phyloP scores from a whole-genome alignment of 2,329 filamentous ascomycete genomes.

The Penicillium occitanis region DNA sequence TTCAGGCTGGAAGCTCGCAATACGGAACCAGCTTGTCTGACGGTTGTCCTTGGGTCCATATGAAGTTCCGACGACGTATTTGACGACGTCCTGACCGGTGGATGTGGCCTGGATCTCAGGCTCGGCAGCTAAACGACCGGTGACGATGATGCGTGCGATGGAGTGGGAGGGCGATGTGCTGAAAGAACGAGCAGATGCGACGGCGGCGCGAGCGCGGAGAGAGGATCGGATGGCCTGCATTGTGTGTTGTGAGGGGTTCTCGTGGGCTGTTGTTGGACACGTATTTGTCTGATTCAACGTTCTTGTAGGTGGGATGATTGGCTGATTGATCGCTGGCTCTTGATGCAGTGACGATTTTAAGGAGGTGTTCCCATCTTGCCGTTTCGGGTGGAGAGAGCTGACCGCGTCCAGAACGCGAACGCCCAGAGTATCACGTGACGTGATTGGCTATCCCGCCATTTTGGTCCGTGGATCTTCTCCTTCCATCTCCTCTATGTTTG shows the following conservation, averaged over 20 bases:
- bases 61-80: constrained; percentile 73
- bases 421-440: neutral
- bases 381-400: neutral
- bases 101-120: constrained; percentile 73
- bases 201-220: constrained; percentile 47
- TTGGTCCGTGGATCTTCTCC: neutral
- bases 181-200: constrained; percentile 63
- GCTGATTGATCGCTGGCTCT: neutral
- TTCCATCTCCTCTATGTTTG: neutral
- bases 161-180: constrained; percentile 62
- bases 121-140: constrained; percentile 77
- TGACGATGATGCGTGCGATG: constrained; percentile 77
- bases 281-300: neutral
- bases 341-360: neutral
- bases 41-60: constrained; percentile 67
- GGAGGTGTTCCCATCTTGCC: constrained; percentile 16
- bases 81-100: constrained; percentile 71
- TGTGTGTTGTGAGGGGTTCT: neutral
- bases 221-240: constrained; percentile 44
- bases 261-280: neutral
- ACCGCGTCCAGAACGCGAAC: neutral
- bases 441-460: neutral
- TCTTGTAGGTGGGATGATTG: constrained; percentile 1
- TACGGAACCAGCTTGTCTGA: constrained; percentile 80
- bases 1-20: constrained; percentile 69